These are phyloP conservation scores for Penicillium brasilianum DNA, from an alignment of 2,329 filamentous ascomycete species.

Conservation along the genomic window DNA sequence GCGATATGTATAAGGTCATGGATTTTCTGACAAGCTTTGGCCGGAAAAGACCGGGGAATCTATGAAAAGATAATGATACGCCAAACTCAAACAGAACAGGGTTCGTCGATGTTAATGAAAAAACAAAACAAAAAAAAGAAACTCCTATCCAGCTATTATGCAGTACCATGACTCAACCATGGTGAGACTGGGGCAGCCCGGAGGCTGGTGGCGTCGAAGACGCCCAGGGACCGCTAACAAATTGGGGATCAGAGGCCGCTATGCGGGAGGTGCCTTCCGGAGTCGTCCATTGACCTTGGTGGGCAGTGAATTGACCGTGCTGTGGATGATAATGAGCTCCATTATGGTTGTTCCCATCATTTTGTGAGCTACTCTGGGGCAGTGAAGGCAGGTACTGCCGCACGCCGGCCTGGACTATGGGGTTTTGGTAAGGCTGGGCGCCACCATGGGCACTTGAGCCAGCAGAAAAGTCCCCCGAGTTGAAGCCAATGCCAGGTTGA, in stretches of 20 bases:
- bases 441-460: background rate
- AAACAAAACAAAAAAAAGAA: too few species aligned
- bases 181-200: slow-evolving; percentile 6
- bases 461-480: slow-evolving; percentile 4
- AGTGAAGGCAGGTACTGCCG: slow-evolving; percentile 21
- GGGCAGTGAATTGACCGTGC: background rate
- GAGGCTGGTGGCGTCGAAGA: slow-evolving; percentile 22
- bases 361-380: slow-evolving; percentile 3
- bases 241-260: slow-evolving; percentile 33
- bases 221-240: slow-evolving; percentile 38
- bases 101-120: background rate
- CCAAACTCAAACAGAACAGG: background rate
- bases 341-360: background rate
- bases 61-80: background rate
- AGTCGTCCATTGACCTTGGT: slow-evolving; percentile 9
- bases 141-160: too few species aligned
- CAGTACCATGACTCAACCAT: background rate
- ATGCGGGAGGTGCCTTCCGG: slow-evolving; percentile 8
- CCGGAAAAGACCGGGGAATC: background rate
- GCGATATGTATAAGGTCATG: background rate
- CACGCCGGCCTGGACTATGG: slow-evolving; percentile 12
- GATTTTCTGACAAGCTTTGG: background rate
- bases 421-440: slow-evolving; percentile 21
- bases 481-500: slow-evolving; percentile 10
- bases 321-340: slow-evolving; percentile 6